phyloP scores from a whole-genome alignment of 192 early-diverging fungal species.

The Radiomyces spectabilis region DNA sequence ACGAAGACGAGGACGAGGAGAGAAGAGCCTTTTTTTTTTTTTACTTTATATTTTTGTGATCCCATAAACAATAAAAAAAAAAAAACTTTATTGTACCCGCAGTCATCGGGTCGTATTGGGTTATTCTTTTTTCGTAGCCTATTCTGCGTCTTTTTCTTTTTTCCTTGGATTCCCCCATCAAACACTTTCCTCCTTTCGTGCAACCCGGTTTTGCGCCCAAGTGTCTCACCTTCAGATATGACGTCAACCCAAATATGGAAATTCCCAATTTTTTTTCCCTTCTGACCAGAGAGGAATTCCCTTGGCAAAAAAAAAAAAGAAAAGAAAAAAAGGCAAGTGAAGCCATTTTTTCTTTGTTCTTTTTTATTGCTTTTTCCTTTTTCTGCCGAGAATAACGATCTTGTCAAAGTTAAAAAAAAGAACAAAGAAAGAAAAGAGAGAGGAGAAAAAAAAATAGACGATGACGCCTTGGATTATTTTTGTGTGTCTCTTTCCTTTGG shows the following conservation, averaged over 20 bases:
- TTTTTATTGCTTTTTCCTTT: not conserved
- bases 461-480: not conserved
- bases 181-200: constrained; percentile 6
- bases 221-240: not conserved
- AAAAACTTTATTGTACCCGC: constrained; percentile 2
- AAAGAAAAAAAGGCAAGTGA: too few relatives aligned
- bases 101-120: too few relatives aligned
- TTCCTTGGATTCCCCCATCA: constrained; percentile 1
- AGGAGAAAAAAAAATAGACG: not conserved
- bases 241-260: not conserved
- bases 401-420: constrained; percentile 1
- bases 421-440: not conserved
- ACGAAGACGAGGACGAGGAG: not conserved
- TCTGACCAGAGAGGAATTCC: too few relatives aligned
- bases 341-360: constrained; percentile 2
- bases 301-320: too few relatives aligned
- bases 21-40: constrained; percentile 2
- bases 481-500: not conserved
- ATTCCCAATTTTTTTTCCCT: not conserved
- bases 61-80: not conserved
- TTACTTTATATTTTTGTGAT: constrained; percentile 3
- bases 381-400: not conserved
- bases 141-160: not conserved
- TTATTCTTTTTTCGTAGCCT: too few relatives aligned
- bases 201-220: not conserved